Base-by-base conservation (phyloP, 2,329 filamentous ascomycete genomes). In the Cladophialophora immunda region DNA sequence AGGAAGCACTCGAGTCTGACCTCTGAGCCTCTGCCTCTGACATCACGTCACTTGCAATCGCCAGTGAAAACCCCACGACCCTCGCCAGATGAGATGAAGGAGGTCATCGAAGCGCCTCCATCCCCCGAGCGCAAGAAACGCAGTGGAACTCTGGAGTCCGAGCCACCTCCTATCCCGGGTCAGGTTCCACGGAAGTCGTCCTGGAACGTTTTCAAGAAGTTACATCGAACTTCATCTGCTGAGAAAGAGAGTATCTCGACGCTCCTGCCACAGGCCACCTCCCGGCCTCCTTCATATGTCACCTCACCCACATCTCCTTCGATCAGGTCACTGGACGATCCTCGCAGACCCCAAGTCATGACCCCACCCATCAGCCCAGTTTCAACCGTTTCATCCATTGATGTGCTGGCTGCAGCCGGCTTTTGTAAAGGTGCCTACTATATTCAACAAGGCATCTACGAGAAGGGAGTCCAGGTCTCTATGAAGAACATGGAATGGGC, bases 291-390 rank as follows among this genome's bases (percentile, higher is more conserved):
- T n/a, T 52, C 62, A 34, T n/a, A 58, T 54, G 27, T 52, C 30
- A 25, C 29, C 22, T 62, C 66, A 11, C 62, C 66, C 22, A 56
- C 34, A 4, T 67, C 65, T 34, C 38, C 58, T 36, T 68, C 62
- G 7, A 41, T 54, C 27, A 53, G 52, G 7, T 63, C 66, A 8
- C n/a, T 61, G 52, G 47, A 47, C n/a, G 54, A 59, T n/a, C 27
- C 38, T 25, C 62, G 50, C 13, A 45, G 54, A 27, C 45, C 64
- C 19, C 45, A 55, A 19, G 30, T 64, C 50, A 57, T 66, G 50
- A 69, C 67, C 19, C 60, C 67, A n/a, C 67, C 67, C 4, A 58
- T 66, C 29, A 69, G 67, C 57, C 67, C 67, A 3, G 64, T 55
- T 7, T 57, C 62, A 54, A 64, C 60, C 9, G 13, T 54, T 19